Conservation (phyloP, 257 asterid genomes). For the Fraxinus anomala region DNA sequence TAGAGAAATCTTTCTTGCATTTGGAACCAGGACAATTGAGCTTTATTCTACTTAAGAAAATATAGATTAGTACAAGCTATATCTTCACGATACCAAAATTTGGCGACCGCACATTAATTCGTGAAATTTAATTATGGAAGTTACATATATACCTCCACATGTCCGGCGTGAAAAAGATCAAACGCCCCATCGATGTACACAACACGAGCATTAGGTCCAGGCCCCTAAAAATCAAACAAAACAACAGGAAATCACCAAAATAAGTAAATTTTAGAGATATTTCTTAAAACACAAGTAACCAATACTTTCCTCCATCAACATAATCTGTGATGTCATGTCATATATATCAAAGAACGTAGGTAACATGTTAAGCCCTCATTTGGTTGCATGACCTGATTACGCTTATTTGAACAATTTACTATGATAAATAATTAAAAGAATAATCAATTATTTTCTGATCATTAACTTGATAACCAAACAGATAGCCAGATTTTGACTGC, state of each 20-base stretch:
- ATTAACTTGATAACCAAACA: slow-evolving; percentile 1
- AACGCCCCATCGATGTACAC: slow-evolving; percentile 97
- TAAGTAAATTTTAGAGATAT: background rate
- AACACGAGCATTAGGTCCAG: slow-evolving; percentile 86
- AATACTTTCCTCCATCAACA: background rate
- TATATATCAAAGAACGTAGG: slow-evolving; percentile 5
- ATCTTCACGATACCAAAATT: slow-evolving; percentile 1
- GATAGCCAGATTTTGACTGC: background rate
- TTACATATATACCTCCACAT: slow-evolving; percentile 68
- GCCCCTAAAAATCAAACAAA: slow-evolving; percentile 57
- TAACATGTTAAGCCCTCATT: slow-evolving; percentile 15
- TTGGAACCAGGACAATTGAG: slow-evolving; percentile 4
- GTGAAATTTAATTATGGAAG: slow-evolving; percentile 12
- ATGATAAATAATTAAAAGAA: background rate
- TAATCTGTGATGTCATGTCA: background rate
- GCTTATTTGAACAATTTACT: background rate
- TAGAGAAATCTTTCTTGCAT: slow-evolving; percentile 2
- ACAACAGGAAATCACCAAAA: slow-evolving; percentile 20
- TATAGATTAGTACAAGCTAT: background rate
- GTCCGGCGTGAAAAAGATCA: slow-evolving; percentile 98
- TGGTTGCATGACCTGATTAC: background rate
- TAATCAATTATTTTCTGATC: slow-evolving; percentile 3
- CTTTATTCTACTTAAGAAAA: slow-evolving; percentile 13
- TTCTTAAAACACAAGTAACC: background rate
- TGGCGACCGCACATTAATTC: background rate